These are phyloP conservation scores for Daldinia vernicosa DNA, from an alignment of 495 filamentous ascomycete species.

Conservation along the genomic window DNA sequence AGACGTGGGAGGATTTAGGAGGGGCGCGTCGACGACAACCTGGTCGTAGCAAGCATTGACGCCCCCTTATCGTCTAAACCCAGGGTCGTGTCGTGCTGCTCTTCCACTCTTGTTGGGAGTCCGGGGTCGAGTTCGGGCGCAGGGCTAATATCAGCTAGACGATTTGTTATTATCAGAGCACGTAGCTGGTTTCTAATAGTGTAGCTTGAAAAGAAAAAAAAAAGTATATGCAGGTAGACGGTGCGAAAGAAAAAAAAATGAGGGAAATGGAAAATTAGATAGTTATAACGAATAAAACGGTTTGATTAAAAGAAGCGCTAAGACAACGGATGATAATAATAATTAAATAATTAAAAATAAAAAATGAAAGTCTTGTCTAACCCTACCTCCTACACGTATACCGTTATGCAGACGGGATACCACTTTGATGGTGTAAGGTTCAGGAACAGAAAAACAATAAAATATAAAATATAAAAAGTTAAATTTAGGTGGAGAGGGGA, in stretches of 20 bases:
- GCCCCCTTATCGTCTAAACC: slow-evolving; percentile 33
- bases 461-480: slow-evolving; percentile 2
- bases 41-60: slow-evolving; percentile 42
- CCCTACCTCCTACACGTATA: slow-evolving; percentile 33
- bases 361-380: slow-evolving; percentile 29
- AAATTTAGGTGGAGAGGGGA: slow-evolving; percentile 22
- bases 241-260: slow-evolving; percentile 1
- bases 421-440: slow-evolving; percentile 36
- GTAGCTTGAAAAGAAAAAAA: background rate
- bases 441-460: slow-evolving; percentile 31
- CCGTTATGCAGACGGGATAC: slow-evolving; percentile 27
- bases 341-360: too few relatives aligned
- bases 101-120: slow-evolving; percentile 17
- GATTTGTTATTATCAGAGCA: slow-evolving; percentile 41
- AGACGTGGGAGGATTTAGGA: slow-evolving; percentile 42
- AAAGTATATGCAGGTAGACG: background rate
- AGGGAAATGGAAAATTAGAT: background rate
- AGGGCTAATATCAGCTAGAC: slow-evolving; percentile 24
- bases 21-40: slow-evolving; percentile 43
- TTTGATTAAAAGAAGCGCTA: slow-evolving; percentile 2
- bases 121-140: slow-evolving; percentile 10
- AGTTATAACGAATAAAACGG: slow-evolving; percentile 1
- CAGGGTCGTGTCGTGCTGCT: slow-evolving; percentile 6
- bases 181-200: slow-evolving; percentile 15
- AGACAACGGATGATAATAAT: background rate